Evolutionary conservation across 805 yeast genomes (phyloP).

Genomic region (Metschnikowia vanudenii): DNA sequence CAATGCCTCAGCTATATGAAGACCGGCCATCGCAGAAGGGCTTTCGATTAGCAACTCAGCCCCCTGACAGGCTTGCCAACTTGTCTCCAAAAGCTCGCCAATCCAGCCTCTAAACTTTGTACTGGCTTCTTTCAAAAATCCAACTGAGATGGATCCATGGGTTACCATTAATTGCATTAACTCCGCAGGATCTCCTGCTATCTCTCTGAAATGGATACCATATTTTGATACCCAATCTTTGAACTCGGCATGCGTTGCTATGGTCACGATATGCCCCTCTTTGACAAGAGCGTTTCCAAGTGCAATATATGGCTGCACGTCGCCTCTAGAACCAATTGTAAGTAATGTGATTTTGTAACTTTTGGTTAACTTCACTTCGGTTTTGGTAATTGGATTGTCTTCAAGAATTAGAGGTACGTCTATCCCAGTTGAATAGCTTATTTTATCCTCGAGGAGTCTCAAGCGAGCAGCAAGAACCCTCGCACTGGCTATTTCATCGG

Average conservation of each 20-base stretch:
- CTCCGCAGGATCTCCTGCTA: conserved; percentile 93
- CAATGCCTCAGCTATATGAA: conserved; percentile 91
- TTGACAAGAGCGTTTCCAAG: conserved; percentile 71
- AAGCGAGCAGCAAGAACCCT: conserved; percentile 57
- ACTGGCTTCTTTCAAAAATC: conserved; percentile 81
- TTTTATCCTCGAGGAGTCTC: conserved; percentile 63
- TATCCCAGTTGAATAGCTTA: conserved; percentile 57
- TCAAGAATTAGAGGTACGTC: conserved; percentile 70
- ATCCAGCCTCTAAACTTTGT: conserved; percentile 82
- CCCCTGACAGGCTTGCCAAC: conserved; percentile 87
- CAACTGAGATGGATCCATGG: conserved; percentile 83
- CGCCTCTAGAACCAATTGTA: conserved; percentile 95
- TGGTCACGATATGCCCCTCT: conserved; percentile 83
- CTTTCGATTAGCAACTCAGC: conserved; percentile 86
- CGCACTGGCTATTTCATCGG: conserved; percentile 10
- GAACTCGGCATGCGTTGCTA: conserved; percentile 86
- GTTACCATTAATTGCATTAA: conserved; percentile 90
- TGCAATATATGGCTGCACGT: conserved; percentile 94
- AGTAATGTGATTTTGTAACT: conserved; percentile 62
- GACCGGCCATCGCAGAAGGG: conserved; percentile 95
- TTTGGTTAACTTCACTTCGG: conserved; percentile 52
- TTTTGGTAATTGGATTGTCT: conserved; percentile 55
- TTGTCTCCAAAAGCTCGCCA: conserved; percentile 59
- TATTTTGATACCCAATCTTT: conserved; percentile 66
- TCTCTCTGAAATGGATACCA: conserved; percentile 64